Evolutionary conservation across 768 basidiomycete species (phyloP).

Genomic region (Trametes maxima): DNA sequence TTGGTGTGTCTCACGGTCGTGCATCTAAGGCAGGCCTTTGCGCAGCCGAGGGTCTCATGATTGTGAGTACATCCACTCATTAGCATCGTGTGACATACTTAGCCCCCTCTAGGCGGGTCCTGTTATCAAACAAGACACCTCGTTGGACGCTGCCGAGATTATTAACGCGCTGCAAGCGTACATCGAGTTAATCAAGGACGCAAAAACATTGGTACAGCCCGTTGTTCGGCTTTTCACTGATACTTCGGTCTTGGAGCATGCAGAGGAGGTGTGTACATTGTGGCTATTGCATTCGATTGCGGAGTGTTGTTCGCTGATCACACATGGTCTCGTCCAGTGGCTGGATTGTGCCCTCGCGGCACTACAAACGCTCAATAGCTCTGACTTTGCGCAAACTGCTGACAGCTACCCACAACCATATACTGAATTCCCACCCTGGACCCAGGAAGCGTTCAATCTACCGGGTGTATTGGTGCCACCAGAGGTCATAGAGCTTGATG

Average conservation of each 20-base stretch:
- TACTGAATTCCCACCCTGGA: slow-evolving; percentile 45
- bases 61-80: slow-evolving; percentile 44
- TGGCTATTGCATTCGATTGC: neutral
- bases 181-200: slow-evolving; percentile 57
- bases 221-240: slow-evolving; percentile 53
- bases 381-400: slow-evolving; percentile 58
- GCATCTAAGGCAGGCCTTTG: slow-evolving; percentile 81
- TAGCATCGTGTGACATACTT: neutral
- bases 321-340: slow-evolving; percentile 47
- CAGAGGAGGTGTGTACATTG: slow-evolving; percentile 59
- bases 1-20: slow-evolving; percentile 83
- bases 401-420: slow-evolving; percentile 71
- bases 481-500: slow-evolving; percentile 82
- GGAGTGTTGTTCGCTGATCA: neutral
- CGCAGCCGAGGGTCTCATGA: slow-evolving; percentile 80
- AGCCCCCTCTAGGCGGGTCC: slow-evolving; percentile 59
- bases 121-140: slow-evolving; percentile 59
- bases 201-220: slow-evolving; percentile 71
- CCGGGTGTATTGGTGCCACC: slow-evolving; percentile 86
- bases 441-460: slow-evolving; percentile 59
- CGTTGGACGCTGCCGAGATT: slow-evolving; percentile 64
- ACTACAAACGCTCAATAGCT: slow-evolving; percentile 60
- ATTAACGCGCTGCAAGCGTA: slow-evolving; percentile 73
- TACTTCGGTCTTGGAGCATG: slow-evolving; percentile 46
- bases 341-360: slow-evolving; percentile 72